Base-by-base conservation (phyloP, 2,329 filamentous ascomycete species). In the Cephalotrichum gorgonifer region DNA sequence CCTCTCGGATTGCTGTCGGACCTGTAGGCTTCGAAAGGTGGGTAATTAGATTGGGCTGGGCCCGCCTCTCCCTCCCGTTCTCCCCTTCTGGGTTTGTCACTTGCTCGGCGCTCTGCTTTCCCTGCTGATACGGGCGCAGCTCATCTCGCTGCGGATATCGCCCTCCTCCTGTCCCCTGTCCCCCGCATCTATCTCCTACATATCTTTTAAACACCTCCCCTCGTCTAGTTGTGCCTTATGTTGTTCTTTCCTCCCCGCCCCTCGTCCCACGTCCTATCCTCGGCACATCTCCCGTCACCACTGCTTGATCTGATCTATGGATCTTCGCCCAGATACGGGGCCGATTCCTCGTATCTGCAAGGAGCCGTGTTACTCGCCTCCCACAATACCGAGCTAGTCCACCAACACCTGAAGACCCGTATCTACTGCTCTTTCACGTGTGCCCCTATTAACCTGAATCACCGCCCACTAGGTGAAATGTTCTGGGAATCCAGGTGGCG, bases 401-500 rank as follows among this genome's bases (percentile, higher is more conserved):
- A 17, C 6, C 35, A 50, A 17, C 39, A n/a, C 22, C 30, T 28
- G n/a, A 11, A 6, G 6, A 8, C 30, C 17, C 31, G 9, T 27
- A 12, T 20, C 28, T 22, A 15, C 22, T 46, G 39, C 43, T 26
- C 12, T 25, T 12, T 38, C 12, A 39, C 22, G 22, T 14, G 12
- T 47, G 22, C 15, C 22, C 22, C 22, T n/a, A 44, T 27, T 27
- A 26, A 44, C 25, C 25, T 3, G 17, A n/a, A 14, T 44, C 11
- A 15, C 25, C 5, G 5, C 41, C n/a, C n/a, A n/a, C 12, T 54
- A 70, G 67, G 67, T 70, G n/a, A 69, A 68, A 61, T 71, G 67
- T 50, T 59, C 62, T 6, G 68, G 66, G 6, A 65, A 64, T 44
- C 61, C 62, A 15, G 58, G 57, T 20, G 57, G 59, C 39, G 64